Conservation (phyloP, 2,329 filamentous ascomycete species). For the Clonostachys chloroleuca region DNA sequence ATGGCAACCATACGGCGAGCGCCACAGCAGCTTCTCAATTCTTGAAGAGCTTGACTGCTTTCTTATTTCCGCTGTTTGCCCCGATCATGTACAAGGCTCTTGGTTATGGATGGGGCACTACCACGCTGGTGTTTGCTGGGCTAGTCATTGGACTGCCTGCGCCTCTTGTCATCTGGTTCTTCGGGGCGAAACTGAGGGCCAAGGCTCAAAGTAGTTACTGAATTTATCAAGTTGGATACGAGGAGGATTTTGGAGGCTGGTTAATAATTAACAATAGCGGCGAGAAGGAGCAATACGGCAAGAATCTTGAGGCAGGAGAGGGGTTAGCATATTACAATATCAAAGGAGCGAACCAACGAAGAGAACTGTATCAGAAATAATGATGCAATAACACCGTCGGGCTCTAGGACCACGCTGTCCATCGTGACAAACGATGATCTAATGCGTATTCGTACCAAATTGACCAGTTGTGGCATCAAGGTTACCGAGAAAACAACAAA, state of each 20-base stretch:
- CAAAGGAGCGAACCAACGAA: no score
- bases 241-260: background rate
- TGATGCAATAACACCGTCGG: no score
- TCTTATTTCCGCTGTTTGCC: slow-evolving; percentile 41
- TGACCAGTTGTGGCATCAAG: no score
- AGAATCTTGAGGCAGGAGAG: no score
- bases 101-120: slow-evolving; percentile 28
- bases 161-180: slow-evolving; percentile 32
- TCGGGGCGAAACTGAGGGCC: slow-evolving; percentile 16
- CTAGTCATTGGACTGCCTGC: slow-evolving; percentile 28
- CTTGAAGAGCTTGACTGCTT: slow-evolving; percentile 33
- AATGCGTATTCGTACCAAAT: no score
- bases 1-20: slow-evolving; percentile 38
- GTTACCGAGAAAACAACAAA: no score
- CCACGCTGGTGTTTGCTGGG: slow-evolving; percentile 23
- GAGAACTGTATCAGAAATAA: no score
- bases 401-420: no score
- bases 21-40: slow-evolving; percentile 42
- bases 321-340: no score
- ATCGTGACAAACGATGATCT: no score
- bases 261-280: no score
- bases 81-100: slow-evolving; percentile 24
- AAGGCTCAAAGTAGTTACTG: background rate
- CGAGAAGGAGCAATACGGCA: no score
- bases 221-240: background rate